These are phyloP conservation scores for Aspergillus pseudoglaucus DNA, from an alignment of 2,329 filamentous ascomycete genomes.

Conservation along the genomic window DNA sequence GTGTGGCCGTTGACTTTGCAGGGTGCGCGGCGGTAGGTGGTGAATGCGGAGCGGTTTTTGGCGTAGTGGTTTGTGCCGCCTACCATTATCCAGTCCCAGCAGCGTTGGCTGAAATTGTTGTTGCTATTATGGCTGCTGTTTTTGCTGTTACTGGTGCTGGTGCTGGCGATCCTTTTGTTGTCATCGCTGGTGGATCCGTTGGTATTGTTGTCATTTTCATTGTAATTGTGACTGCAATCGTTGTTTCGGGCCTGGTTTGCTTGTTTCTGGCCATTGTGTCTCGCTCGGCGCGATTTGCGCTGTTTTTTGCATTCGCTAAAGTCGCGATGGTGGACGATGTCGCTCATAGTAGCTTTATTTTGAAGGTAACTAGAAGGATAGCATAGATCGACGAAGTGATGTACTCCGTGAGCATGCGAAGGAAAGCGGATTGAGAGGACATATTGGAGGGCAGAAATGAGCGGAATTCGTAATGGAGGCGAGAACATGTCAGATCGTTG, in stretches of 20 bases:
- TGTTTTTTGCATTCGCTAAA: not conserved
- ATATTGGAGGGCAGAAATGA: no score
- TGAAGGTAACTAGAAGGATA: not conserved
- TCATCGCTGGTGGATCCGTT: not conserved
- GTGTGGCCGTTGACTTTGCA: conserved; percentile 7
- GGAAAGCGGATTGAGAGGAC: no score
- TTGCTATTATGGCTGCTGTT: not conserved
- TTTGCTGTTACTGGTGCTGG: not conserved
- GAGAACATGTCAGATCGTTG: no score
- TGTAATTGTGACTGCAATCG: no score
- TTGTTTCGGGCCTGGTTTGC: not conserved
- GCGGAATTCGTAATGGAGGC: no score
- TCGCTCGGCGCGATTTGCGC: not conserved
- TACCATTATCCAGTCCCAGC: conserved; percentile 16
- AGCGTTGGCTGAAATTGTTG: conserved; percentile 3
- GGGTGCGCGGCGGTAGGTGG: conserved; percentile 14
- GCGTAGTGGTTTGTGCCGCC: conserved; percentile 15
- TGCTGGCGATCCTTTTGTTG: not conserved
- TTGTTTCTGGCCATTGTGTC: not conserved
- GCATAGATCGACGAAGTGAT: no score
- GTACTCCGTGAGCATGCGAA: no score
- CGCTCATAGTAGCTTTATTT: not conserved
- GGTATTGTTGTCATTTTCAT: no score
- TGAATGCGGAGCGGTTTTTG: conserved; percentile 16
- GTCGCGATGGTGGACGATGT: not conserved